phyloP scores from a whole-genome alignment of 2,329 filamentous ascomycete genomes.

The Ploettnerulaceae sp. region DNA sequence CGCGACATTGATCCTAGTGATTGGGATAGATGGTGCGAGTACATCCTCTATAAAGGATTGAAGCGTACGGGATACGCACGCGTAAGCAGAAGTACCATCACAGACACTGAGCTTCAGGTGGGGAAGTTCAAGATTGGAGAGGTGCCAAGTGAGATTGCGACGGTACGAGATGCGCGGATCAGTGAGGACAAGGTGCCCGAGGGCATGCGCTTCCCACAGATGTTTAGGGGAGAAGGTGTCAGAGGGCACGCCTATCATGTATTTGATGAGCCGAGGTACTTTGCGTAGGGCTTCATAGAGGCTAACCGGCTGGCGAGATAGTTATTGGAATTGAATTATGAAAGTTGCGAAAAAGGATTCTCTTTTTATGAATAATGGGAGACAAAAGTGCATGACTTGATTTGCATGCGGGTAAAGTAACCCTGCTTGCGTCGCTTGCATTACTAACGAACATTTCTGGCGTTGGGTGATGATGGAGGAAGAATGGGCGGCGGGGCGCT shows the following conservation, averaged over 20 bases:
- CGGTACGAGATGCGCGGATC: constrained; percentile 54
- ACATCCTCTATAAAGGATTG: constrained; percentile 90
- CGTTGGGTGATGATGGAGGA: neutral
- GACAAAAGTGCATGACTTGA: neutral
- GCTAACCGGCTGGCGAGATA: no score
- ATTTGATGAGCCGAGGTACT: constrained; percentile 85
- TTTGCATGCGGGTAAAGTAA: neutral
- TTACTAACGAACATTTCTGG: neutral
- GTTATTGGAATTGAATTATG: no score
- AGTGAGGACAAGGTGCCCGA: constrained; percentile 69
- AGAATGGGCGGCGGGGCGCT: neutral
- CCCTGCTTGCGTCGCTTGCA: neutral
- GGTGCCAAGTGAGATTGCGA: constrained; percentile 54
- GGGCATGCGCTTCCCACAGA: constrained; percentile 74
- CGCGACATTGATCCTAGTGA: constrained; percentile 87
- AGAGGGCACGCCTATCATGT: constrained; percentile 91
- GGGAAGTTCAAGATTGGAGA: constrained; percentile 88
- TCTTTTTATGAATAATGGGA: constrained; percentile 5
- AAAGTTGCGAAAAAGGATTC: neutral
- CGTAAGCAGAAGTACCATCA: constrained; percentile 85
- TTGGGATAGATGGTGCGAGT: constrained; percentile 99
- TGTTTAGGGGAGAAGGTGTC: constrained; percentile 83
- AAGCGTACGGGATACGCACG: constrained; percentile 84
- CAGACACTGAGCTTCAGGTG: constrained; percentile 94
- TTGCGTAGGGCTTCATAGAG: no score